phyloP scores from a whole-genome alignment of 306 rosid genomes.

The Dicorynia guianensis region DNA sequence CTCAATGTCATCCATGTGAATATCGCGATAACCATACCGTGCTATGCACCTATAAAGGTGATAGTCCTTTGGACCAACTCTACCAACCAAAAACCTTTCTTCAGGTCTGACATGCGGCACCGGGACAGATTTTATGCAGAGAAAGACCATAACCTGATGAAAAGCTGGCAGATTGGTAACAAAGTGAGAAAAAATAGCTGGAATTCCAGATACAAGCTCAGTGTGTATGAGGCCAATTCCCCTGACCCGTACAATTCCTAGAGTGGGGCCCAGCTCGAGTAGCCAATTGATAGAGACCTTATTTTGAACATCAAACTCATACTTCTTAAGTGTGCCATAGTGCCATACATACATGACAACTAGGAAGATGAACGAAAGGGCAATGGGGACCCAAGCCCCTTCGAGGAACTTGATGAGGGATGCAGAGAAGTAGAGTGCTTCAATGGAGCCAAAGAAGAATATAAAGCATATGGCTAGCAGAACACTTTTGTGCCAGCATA shows the following conservation, averaged over 20 bases:
- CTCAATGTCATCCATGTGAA: constrained; percentile 85
- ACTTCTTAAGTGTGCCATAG: constrained; percentile 89
- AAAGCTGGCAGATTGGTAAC: constrained; percentile 98
- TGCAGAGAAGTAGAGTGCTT: constrained; percentile 97
- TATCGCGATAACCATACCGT: constrained; percentile 88
- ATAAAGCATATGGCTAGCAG: constrained; percentile 75
- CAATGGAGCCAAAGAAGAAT: constrained; percentile 90
- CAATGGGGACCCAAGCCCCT: constrained; percentile 98
- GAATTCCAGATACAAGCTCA: constrained; percentile 93
- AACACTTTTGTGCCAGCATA: constrained; percentile 84
- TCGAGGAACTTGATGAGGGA: constrained; percentile 93
- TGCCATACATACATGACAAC: constrained; percentile 92
- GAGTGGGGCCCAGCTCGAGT: constrained; percentile 73
- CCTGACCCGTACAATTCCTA: constrained; percentile 89
- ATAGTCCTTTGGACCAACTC: constrained; percentile 96
- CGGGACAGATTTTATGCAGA: constrained; percentile 92
- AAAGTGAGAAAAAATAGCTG: constrained; percentile 96
- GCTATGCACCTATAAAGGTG: constrained; percentile 93
- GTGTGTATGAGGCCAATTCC: constrained; percentile 97
- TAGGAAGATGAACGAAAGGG: constrained; percentile 88
- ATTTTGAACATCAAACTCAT: constrained; percentile 92
- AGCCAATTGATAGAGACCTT: constrained; percentile 98
- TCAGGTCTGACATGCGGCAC: constrained; percentile 92
- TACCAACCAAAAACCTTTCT: constrained; percentile 93
- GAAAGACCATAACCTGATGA: constrained; percentile 95